phyloP scores from a whole-genome alignment of 202 grass and related monocot genomes.

The Digitaria exilis region DNA sequence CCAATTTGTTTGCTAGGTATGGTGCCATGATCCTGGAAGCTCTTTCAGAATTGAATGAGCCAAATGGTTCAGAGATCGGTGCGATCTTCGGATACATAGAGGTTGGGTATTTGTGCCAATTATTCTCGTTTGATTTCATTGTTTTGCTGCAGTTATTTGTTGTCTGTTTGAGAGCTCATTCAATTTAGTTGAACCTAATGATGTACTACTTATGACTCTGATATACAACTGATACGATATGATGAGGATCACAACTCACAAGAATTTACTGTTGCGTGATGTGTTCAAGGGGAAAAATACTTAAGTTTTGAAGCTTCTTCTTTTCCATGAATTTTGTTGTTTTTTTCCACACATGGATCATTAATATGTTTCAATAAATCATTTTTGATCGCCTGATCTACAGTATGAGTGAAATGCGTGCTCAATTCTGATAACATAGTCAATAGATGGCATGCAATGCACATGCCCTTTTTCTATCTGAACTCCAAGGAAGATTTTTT shows the following conservation, averaged over 20 bases:
- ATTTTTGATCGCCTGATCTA: conserved; percentile 3
- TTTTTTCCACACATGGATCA: not conserved
- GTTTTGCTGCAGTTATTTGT: conserved; percentile 11
- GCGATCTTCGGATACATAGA: conserved; percentile 70
- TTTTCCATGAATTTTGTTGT: conserved; percentile 24
- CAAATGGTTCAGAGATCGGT: conserved; percentile 71
- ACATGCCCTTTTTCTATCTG: conserved; percentile 20
- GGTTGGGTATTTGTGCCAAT: conserved; percentile 40
- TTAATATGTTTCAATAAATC: not conserved
- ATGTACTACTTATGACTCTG: not conserved
- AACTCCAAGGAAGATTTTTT: not conserved
- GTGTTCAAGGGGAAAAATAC: not conserved
- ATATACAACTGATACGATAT: conserved; percentile 13
- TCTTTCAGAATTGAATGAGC: conserved; percentile 74
- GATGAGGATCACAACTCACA: conserved; percentile 6
- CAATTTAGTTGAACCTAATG: conserved; percentile 28
- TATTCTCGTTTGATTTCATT: conserved; percentile 35
- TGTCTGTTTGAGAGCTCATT: not conserved
- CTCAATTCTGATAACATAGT: not conserved
- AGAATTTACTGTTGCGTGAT: conserved; percentile 6
- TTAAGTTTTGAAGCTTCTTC: conserved; percentile 19
- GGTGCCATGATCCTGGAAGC: conserved; percentile 83
- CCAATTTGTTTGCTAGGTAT: conserved; percentile 62
- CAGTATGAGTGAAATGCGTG: not conserved
- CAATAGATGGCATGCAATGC: not conserved